These are phyloP conservation scores for Wickerhamiella kurtzmanii DNA, from an alignment of 805 yeast species.

Conservation along the genomic window DNA sequence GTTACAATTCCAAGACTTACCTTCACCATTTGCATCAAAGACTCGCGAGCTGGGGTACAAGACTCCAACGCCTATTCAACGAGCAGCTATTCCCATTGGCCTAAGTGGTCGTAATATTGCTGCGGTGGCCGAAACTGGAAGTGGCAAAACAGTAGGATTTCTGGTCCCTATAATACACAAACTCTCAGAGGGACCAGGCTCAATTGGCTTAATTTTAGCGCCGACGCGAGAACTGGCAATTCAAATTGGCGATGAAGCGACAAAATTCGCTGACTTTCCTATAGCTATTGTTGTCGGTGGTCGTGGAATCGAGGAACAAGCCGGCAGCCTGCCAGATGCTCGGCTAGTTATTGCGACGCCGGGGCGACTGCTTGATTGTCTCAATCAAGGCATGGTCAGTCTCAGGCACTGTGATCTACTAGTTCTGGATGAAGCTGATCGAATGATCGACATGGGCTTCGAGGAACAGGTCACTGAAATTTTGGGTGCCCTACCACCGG, in stretches of 20 bases:
- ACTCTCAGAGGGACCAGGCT: slow-evolving; percentile 36
- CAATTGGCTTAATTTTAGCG: slow-evolving; percentile 49
- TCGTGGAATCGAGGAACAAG: neutral
- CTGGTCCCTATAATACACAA: slow-evolving; percentile 54
- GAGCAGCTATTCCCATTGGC: slow-evolving; percentile 73
- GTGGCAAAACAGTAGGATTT: slow-evolving; percentile 85
- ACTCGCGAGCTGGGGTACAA: slow-evolving; percentile 30
- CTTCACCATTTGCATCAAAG: slow-evolving; percentile 28
- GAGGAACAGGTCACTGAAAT: slow-evolving; percentile 63
- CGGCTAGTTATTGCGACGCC: slow-evolving; percentile 93
- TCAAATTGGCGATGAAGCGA: slow-evolving; percentile 37
- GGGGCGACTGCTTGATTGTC: slow-evolving; percentile 85
- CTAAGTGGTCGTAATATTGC: slow-evolving; percentile 48
- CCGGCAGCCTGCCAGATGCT: slow-evolving; percentile 27
- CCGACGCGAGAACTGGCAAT: slow-evolving; percentile 95
- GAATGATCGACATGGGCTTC: slow-evolving; percentile 96
- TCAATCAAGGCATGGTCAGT: slow-evolving; percentile 75
- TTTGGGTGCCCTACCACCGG: slow-evolving; percentile 32
- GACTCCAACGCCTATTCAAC: slow-evolving; percentile 81
- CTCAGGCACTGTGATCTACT: slow-evolving; percentile 54
- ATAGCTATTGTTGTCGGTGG: neutral
- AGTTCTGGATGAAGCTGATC: slow-evolving; percentile 93
- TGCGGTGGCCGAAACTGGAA: slow-evolving; percentile 94
- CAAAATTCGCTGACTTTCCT: neutral
- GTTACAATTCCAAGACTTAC: slow-evolving; percentile 59